Base-by-base conservation (phyloP, 2,329 filamentous ascomycete genomes). In the Eutypella sp. region DNA sequence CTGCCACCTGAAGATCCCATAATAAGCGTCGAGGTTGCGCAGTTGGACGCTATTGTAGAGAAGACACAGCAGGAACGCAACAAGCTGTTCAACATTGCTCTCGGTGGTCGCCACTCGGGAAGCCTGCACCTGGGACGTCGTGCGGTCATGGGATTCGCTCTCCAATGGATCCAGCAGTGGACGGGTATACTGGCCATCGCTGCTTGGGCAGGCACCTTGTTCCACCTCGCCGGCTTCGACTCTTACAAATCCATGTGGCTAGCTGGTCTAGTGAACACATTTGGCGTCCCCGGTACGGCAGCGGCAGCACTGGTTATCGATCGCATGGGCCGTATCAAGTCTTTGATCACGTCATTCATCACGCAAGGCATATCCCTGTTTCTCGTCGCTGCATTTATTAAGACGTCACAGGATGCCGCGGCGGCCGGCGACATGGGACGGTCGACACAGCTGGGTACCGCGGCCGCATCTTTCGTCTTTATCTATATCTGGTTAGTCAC, bases 291-390 rank as follows among this genome's bases (percentile, higher is more conserved):
- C 2, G 73, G 73, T 2, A 78, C 74, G 2, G 70, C 75, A 29
- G 72, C 75, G 46, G 72, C 69, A 44, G 70, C 74, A 2, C 69
- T 74, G 41, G 71, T 78, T 10, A 67, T 78, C 25, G 75, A 78
- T 54, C 66, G 67, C 1, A 56, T 77, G 6, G 74, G 75, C 18
- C 68, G 74, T 5, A 59, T 65, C 36, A 49, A 47, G 23, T 49
- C 47, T 16, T 41, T 49, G 34, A 34, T 64, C 13, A 47, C 55
- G 4, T 64, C 59, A 0, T 64, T 64, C 27, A 41, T 60, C 33
- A 61, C 56, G 5, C 58, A 62, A 41, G 62, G 54, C 9, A 43
- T 60, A 39, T 51, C 55, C 9, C 49, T 64, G 25, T 63, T 63
- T 47, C 40, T 60, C 19, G 60, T 66, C 9, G 64, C 59, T 18